phyloP scores from a whole-genome alignment of 176 grass and related monocot genomes.

The Cenchrus fungigraminus region DNA sequence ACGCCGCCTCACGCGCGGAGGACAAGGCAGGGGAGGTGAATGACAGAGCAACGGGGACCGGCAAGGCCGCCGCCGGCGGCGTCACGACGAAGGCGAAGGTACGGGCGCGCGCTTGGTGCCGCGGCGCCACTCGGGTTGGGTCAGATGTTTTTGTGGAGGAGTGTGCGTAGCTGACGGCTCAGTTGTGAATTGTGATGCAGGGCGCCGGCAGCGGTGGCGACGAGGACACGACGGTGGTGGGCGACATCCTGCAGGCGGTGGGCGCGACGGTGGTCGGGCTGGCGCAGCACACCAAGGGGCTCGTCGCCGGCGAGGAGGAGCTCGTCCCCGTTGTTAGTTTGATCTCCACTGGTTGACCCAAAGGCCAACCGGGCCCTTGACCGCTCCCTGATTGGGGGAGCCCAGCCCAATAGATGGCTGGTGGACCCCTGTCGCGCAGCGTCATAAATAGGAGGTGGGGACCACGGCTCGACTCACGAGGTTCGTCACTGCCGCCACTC shows the following conservation, averaged over 20 bases:
- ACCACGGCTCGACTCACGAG: no score
- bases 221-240: constrained; percentile 36
- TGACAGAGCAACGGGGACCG: neutral
- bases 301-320: constrained; percentile 69
- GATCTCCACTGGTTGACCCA: no score
- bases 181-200: constrained; percentile 33
- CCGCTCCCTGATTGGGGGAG: no score
- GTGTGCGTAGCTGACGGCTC: constrained; percentile 26
- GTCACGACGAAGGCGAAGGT: constrained; percentile 40
- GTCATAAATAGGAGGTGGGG: no score
- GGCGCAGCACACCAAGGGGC: constrained; percentile 53
- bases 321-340: no score
- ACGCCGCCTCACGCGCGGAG: neutral
- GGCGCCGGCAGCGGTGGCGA: neutral
- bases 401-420: no score
- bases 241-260: constrained; percentile 60
- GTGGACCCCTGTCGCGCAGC: no score
- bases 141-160: neutral
- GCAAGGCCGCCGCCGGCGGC: neutral
- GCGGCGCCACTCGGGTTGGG: neutral
- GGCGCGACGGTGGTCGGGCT: constrained; percentile 67
- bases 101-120: neutral
- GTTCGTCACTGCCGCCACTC: no score
- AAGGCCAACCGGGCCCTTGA: no score
- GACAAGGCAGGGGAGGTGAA: constrained; percentile 21